phyloP scores from a whole-genome alignment of 352 stramenopile genomes.

The Pythium apleroticum region DNA sequence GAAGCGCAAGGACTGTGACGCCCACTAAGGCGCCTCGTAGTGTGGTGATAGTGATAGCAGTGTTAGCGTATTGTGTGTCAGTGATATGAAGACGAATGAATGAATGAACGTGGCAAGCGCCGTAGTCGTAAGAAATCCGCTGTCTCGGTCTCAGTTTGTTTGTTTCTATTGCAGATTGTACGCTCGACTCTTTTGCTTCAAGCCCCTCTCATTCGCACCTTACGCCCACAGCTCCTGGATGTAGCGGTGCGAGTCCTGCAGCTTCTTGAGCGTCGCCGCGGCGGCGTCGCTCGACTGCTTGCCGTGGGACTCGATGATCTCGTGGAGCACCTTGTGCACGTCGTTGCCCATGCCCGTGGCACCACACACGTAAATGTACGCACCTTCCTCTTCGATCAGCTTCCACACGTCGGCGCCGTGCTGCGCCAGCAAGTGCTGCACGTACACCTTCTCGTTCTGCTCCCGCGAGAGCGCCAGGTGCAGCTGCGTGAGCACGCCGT shows the following conservation, averaged over 20 bases:
- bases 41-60: not conserved
- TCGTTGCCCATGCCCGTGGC: constrained; percentile 97
- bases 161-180: not conserved
- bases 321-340: constrained; percentile 91
- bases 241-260: constrained; percentile 90
- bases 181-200: not conserved
- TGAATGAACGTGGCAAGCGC: constrained; percentile 7
- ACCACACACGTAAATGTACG: constrained; percentile 98
- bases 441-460: constrained; percentile 95
- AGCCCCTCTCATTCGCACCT: constrained; percentile 1
- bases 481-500: constrained; percentile 90
- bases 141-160: not conserved
- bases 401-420: constrained; percentile 64
- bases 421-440: constrained; percentile 94
- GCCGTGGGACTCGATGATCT: constrained; percentile 78
- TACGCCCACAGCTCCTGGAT: constrained; percentile 96
- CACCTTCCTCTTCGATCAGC: constrained; percentile 58
- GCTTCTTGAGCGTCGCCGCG: constrained; percentile 82
- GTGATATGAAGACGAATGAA: not conserved
- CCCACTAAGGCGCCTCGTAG: not conserved
- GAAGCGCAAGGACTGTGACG: constrained; percentile 23
- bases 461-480: constrained; percentile 96
- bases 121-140: not conserved
- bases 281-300: constrained; percentile 57
- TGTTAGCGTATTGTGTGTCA: constrained; percentile 4